Evolutionary conservation across 768 basidiomycete species (phyloP).

Genomic region (Lyophyllum atratum): DNA sequence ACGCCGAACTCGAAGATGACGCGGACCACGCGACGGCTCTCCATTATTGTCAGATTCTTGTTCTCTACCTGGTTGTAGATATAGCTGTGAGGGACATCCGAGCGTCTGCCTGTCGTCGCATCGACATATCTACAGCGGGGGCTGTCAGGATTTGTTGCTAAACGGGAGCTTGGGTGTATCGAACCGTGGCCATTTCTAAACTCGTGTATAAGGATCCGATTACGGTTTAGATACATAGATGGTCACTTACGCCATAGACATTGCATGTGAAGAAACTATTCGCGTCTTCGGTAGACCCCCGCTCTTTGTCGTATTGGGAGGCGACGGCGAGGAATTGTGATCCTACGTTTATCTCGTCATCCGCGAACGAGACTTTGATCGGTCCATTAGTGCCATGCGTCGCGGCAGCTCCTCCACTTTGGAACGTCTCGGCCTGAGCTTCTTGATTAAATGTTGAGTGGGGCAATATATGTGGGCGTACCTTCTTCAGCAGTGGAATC

Average conservation of each 20-base stretch:
- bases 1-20: constrained; percentile 50
- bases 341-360: constrained; percentile 38
- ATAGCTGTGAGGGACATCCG: constrained; percentile 55
- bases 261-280: constrained; percentile 48
- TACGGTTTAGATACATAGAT: no score
- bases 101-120: constrained; percentile 50
- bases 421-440: constrained; percentile 42
- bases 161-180: not conserved
- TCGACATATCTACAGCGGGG: constrained; percentile 53
- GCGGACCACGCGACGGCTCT: constrained; percentile 43
- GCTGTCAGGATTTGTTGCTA: not conserved
- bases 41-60: constrained; percentile 41
- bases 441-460: not conserved
- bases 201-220: not conserved
- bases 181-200: not conserved
- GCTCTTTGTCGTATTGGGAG: constrained; percentile 46
- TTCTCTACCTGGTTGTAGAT: constrained; percentile 49
- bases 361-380: constrained; percentile 47
- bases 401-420: constrained; percentile 22
- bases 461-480: constrained; percentile 13
- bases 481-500: constrained; percentile 62
- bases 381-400: constrained; percentile 55
- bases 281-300: constrained; percentile 43
- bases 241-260: constrained; percentile 47
- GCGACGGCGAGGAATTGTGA: constrained; percentile 51